Evolutionary conservation across 768 basidiomycete genomes (phyloP), one percentile per base, ranked within the genome.

Genomic region (Saitozyma sp.): DNA sequence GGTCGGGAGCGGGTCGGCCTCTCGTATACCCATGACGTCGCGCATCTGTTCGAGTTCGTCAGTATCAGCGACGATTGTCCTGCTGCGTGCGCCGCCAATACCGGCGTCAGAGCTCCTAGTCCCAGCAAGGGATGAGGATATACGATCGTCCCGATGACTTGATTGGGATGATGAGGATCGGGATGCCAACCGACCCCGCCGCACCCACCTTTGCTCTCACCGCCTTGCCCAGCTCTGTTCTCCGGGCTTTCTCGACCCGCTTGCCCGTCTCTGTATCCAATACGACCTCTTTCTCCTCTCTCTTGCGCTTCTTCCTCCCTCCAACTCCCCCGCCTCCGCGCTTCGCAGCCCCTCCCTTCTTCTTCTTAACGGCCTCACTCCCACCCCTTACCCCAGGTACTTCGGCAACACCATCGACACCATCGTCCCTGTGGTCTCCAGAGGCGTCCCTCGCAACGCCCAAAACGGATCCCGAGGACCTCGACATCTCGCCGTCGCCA

Each of bases 231-330:
- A 70, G 45, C 41, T 70, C 72, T 3, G 58, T 66, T 56, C 56
- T 64, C 8, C 69, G 38, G 16, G 54, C 56, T 39, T 59, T 65
- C 46, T 74, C 72, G 40, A 74, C 14, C 50, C 72, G 57, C 43
- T 74, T 74, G 29, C 69, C 72, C 3, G 69, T 70, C 38, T 58
- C 63, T 50, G 58, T 63, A 62, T 66, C 54, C 37, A 61, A 40
- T 40, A 10, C 17, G 11, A 37, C 42, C 45, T 20, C 52, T 11
- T 9, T 37, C 46, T 45, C 48, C 9, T 16, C 39, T 58, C 56
- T 61, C 29, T 29, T 29, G 29, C 29, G 29, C 20, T 49, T 59
- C 45, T 51, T 43, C 50, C 50, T 60, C 50, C 50, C 50, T 29
- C 16, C 48, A 9, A 2, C 54, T 41, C n/a, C 56, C 62, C 10